phyloP scores from a whole-genome alignment of 1,139 yeast species.

The Martiniozyma asiatica region DNA sequence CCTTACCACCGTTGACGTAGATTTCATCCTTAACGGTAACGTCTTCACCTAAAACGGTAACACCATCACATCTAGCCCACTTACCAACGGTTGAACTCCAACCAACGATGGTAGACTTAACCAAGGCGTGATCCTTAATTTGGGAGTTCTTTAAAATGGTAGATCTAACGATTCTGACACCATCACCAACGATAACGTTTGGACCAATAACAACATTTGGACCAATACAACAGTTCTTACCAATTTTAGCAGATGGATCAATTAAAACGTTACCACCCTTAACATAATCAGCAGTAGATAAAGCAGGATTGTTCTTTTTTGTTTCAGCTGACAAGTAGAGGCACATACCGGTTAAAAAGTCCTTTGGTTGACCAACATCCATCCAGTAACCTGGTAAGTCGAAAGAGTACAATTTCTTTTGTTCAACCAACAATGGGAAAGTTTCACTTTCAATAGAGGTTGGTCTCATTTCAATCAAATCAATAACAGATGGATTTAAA shows the following conservation, averaged over 20 bases:
- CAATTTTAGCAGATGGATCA: constrained; percentile 91
- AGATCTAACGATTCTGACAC: constrained; percentile 96
- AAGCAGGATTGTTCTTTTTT: constrained; percentile 63
- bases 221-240: constrained; percentile 90
- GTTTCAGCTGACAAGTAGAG: constrained; percentile 80
- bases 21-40: constrained; percentile 97
- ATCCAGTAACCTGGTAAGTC: constrained; percentile 99
- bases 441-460: constrained; percentile 99
- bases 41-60: constrained; percentile 96
- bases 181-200: constrained; percentile 90
- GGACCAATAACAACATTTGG: constrained; percentile 99
- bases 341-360: constrained; percentile 93
- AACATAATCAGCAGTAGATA: constrained; percentile 57
- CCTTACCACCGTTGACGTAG: constrained; percentile 98
- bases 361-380: constrained; percentile 99
- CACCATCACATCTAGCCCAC: constrained; percentile 99
- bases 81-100: constrained; percentile 98
- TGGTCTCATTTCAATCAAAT: constrained; percentile 93
- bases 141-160: constrained; percentile 85
- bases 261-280: constrained; percentile 91
- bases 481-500: constrained; percentile 92
- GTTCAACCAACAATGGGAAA: constrained; percentile 90
- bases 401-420: constrained; percentile 82
- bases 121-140: constrained; percentile 96
- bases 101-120: constrained; percentile 95